Conservation (phyloP, 495 filamentous ascomycete species). For the Aspergillus baeticus region DNA sequence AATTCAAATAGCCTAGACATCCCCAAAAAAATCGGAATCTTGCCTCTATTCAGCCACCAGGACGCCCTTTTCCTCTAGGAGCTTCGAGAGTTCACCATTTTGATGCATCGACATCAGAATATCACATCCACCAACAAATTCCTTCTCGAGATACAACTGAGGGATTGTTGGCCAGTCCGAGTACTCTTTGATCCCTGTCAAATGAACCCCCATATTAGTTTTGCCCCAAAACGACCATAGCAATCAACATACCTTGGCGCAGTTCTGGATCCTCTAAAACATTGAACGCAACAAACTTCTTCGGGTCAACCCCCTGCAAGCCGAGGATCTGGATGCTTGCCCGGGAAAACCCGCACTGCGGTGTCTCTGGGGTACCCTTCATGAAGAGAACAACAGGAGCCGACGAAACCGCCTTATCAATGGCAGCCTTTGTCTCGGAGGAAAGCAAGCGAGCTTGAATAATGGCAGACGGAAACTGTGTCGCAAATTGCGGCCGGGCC, state of each 20-base stretch:
- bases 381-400: conserved; percentile 96
- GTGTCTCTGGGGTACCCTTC: conserved; percentile 96
- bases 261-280: conserved; percentile 89
- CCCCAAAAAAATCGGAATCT: not conserved
- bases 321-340: conserved; percentile 94
- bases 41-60: conserved; percentile 52
- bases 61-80: conserved; percentile 88
- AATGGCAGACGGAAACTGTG: conserved; percentile 31
- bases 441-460: conserved; percentile 67
- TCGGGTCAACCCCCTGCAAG: conserved; percentile 92
- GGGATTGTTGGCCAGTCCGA: conserved; percentile 99
- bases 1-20: not conserved
- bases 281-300: conserved; percentile 95
- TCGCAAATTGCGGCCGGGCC: conserved; percentile 24
- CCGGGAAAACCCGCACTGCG: conserved; percentile 97
- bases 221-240: not conserved
- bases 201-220: conserved; percentile 6
- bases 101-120: conserved; percentile 98
- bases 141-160: conserved; percentile 90
- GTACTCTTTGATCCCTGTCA: conserved; percentile 91
- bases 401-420: conserved; percentile 80
- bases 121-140: conserved; percentile 96
- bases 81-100: conserved; percentile 86
- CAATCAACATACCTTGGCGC: conserved; percentile 73
- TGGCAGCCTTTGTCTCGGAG: conserved; percentile 69